Evolutionary conservation across 495 filamentous ascomycete genomes (phyloP).

Genomic region (Trichoderma orchidacearum): DNA sequence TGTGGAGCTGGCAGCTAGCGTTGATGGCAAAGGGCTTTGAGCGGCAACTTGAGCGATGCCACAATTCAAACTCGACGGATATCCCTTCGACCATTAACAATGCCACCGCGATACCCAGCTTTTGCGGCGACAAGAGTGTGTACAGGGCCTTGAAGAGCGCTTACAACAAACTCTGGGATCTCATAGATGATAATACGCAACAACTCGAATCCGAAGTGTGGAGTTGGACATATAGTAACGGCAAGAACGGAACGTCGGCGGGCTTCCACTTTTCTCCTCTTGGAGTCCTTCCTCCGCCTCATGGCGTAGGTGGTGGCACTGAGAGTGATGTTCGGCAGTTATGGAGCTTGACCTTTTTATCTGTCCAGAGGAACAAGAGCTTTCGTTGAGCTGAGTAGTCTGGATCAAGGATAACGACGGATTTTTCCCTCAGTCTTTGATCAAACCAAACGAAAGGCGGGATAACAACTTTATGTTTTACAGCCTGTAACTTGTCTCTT

Average conservation of each 20-base stretch:
- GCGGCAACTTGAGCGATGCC: conserved; percentile 31
- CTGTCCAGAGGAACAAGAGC: conserved; percentile 14
- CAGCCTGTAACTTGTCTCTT: not conserved
- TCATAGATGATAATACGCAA: conserved; percentile 40
- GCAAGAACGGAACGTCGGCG: not conserved
- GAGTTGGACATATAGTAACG: conserved; percentile 43
- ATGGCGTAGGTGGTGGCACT: conserved; percentile 14
- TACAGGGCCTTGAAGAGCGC: conserved; percentile 35
- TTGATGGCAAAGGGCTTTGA: conserved; percentile 50
- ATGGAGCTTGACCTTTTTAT: conserved; percentile 44
- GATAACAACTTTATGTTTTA: not conserved
- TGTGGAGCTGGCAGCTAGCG: conserved; percentile 52
- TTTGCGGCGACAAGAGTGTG: conserved; percentile 33
- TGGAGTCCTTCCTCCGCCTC: conserved; percentile 36
- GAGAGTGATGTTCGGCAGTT: conserved; percentile 40
- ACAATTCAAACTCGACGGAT: conserved; percentile 2
- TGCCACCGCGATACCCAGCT: conserved; percentile 15
- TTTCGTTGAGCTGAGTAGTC: not conserved
- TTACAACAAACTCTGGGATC: conserved; percentile 37
- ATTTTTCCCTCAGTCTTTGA: not conserved
- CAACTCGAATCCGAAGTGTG: conserved; percentile 47
- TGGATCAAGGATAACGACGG: not conserved
- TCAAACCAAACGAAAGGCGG: too few species aligned
- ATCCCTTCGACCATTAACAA: conserved; percentile 3
- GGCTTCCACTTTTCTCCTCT: conserved; percentile 36